Evolutionary conservation across 768 basidiomycete species (phyloP), one percentile per base, ranked within the genome.

Genomic region (Lactarius psammicola): DNA sequence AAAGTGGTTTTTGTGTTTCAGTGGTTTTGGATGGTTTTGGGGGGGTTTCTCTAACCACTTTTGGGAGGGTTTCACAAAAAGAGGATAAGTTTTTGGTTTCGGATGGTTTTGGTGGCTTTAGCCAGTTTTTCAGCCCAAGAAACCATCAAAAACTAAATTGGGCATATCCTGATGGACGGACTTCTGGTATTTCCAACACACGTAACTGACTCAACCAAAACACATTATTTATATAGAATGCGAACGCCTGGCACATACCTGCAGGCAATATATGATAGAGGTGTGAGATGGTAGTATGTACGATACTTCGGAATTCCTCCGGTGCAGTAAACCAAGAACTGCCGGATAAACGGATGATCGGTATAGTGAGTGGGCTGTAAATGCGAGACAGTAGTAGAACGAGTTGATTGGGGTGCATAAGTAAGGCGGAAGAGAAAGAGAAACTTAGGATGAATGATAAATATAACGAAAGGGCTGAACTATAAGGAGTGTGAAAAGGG

Each of bases 391-490:
- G 46, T 46, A 23, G 38, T 54, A 56, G 34, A 51, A 67, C 28
- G 51, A 56, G 58, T 30, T 56, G 38, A 30, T 57, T 51, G 49
- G 33, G 30, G 36, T 59, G 42, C 49, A 62, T 36, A 66, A 34
- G 9, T 20, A 67, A 40, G 26, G 44, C 5, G 20, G 23, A 13
- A 49, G 23, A 49, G 46, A 26, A 49, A 59, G 34, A 46, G 34
- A n/a, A 60, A n/a, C 56, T 31, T 68, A 67, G 49, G 59, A 56
- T 60, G 67, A 68, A 46, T 56, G 51, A 68, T 68, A 68, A 67
- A 68, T 68, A 68, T 36, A 31, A 66, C 28, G 44, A 28, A 49
- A 28, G 28, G 18, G 4, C 2, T 54, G 31, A 53, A 44, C 26
- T 10, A 44, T 20, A 9, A 7, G 30, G 49, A 44, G 61, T 5